phyloP scores from a whole-genome alignment of 345 rosid species.

The Boechera stricta region DNA sequence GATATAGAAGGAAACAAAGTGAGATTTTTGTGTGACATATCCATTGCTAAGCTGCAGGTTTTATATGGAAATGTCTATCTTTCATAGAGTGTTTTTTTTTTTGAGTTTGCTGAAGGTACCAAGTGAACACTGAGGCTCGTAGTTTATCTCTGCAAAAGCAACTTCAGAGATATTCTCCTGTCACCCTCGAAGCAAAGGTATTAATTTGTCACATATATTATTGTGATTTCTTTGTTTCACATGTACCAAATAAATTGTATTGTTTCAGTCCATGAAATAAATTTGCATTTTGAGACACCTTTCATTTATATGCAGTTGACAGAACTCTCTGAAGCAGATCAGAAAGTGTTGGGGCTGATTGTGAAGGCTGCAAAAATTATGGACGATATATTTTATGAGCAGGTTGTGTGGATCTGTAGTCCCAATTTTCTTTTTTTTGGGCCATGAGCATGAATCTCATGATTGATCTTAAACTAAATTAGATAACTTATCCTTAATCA shows the following conservation, averaged over 20 bases:
- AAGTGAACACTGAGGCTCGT: constrained; percentile 57
- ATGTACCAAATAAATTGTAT: background rate
- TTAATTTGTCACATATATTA: background rate
- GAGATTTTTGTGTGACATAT: background rate
- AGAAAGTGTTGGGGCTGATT: constrained; percentile 64
- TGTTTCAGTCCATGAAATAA: background rate
- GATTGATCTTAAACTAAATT: constrained; percentile 29
- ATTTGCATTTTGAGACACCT: constrained; percentile 10
- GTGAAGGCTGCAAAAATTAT: constrained; percentile 81
- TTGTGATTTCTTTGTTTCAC: constrained; percentile 4
- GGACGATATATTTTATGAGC: constrained; percentile 80
- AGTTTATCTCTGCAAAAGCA: constrained; percentile 71
- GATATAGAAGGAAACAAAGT: constrained; percentile 12
- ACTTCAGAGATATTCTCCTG: constrained; percentile 74
- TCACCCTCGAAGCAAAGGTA: constrained; percentile 78
- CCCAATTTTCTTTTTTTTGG: constrained; percentile 3
- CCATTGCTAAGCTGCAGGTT: background rate
- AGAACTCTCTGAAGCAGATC: constrained; percentile 70
- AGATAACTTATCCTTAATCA: constrained; percentile 35
- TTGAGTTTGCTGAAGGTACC: constrained; percentile 63
- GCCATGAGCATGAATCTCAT: constrained; percentile 16
- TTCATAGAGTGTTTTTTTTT: constrained; percentile 32
- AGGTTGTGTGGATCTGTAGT: constrained; percentile 52
- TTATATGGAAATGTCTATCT: constrained; percentile 17
- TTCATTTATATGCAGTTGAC: constrained; percentile 61